Conservation (phyloP, 1,284 basidiomycete genomes). For the Melampsora americana region DNA sequence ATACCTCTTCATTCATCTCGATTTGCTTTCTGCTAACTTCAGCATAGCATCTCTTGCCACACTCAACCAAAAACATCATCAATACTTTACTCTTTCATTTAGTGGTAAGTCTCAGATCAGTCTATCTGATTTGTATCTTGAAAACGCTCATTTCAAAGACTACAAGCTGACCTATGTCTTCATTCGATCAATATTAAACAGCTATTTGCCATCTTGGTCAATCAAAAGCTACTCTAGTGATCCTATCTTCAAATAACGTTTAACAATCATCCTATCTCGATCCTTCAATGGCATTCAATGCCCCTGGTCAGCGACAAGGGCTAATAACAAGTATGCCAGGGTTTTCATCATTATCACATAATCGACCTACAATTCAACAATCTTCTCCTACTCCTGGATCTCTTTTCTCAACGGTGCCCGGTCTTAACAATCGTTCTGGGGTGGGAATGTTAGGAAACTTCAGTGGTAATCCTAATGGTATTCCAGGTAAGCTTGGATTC, state of each 20-base stretch:
- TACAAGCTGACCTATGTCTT: background rate
- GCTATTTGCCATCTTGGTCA: background rate
- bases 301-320: slow-evolving; percentile 42
- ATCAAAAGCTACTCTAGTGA: background rate
- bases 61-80: no score
- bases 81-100: background rate
- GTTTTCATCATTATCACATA: slow-evolving; percentile 33
- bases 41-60: no score
- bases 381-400: slow-evolving; percentile 39
- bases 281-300: slow-evolving; percentile 39
- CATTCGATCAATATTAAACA: background rate
- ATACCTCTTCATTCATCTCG: no score
- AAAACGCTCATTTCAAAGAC: background rate
- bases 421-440: slow-evolving; percentile 13
- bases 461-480: slow-evolving; percentile 31
- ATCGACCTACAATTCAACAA: slow-evolving; percentile 24
- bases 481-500: slow-evolving; percentile 21
- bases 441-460: slow-evolving; percentile 10
- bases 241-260: background rate
- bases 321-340: slow-evolving; percentile 31
- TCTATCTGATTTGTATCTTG: background rate
- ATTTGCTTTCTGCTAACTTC: no score
- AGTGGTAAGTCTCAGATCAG: background rate
- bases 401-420: slow-evolving; percentile 23
- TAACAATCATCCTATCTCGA: background rate